phyloP scores from a whole-genome alignment of 495 filamentous ascomycete genomes.

The Penicillium malachiteum region DNA sequence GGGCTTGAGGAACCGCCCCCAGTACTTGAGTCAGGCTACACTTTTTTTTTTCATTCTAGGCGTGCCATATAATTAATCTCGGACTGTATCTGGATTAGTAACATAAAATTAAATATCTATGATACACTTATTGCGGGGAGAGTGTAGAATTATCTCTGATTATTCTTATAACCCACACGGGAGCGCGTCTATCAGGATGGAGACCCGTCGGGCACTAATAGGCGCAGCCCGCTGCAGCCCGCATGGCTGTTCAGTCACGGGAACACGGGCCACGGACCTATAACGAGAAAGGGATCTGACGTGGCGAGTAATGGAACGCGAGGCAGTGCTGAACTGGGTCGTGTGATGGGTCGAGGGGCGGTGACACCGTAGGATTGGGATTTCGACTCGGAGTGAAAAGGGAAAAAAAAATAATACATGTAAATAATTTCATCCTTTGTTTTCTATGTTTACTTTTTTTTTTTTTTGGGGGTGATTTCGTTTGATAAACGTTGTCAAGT shows the following conservation, averaged over 20 bases:
- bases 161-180: constrained; percentile 26
- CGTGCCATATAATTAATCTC: no score
- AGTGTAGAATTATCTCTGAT: background rate
- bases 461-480: background rate
- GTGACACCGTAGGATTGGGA: constrained; percentile 15
- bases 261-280: constrained; percentile 30
- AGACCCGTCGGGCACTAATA: constrained; percentile 35
- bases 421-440: background rate
- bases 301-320: constrained; percentile 6
- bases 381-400: constrained; percentile 10
- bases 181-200: constrained; percentile 35
- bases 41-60: constrained; percentile 12
- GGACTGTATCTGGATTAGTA: no score
- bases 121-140: no score
- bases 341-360: constrained; percentile 17
- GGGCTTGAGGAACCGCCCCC: constrained; percentile 18
- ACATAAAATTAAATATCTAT: no score
- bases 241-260: constrained; percentile 43
- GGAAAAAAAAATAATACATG: no score
- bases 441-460: background rate
- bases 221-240: constrained; percentile 45
- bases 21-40: constrained; percentile 17
- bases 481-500: background rate
- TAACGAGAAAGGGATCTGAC: constrained; percentile 21
- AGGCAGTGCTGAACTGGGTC: constrained; percentile 15